A percentile compares a stretch with the other conserved stretches of the same genome.
Evolutionary conservation across 306 rosid species (phyloP).

Genomic region (Adenanthera pavonina): DNA sequence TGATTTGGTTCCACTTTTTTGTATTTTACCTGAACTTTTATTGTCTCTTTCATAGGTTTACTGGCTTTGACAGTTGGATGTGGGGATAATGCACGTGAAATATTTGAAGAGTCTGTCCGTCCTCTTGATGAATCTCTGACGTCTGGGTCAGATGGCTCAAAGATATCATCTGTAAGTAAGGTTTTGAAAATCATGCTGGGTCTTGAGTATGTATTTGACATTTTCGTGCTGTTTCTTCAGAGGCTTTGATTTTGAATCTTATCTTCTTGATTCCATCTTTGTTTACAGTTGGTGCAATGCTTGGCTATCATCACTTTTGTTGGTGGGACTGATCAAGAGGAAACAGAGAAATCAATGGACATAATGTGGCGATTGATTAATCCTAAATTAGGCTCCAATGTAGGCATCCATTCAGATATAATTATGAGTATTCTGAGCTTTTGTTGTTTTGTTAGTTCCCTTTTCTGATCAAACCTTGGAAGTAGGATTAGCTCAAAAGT

Average conservation of each 20-base stretch:
- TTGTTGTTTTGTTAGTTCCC: not conserved
- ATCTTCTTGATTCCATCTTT: slow-evolving; percentile 17
- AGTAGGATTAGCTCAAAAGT: not conserved
- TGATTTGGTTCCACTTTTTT: not conserved
- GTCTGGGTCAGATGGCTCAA: slow-evolving; percentile 56
- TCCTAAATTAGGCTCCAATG: slow-evolving; percentile 72
- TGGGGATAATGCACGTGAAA: slow-evolving; percentile 77
- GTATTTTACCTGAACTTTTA: slow-evolving; percentile 23
- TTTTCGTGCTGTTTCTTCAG: not conserved
- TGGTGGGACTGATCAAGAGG: slow-evolving; percentile 75
- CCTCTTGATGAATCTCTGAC: slow-evolving; percentile 61
- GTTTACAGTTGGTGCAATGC: slow-evolving; percentile 70
- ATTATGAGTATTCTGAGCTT: not conserved
- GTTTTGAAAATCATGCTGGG: slow-evolving; percentile 15
- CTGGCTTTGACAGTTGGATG: slow-evolving; percentile 73
- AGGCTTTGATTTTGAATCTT: not conserved
- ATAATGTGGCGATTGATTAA: slow-evolving; percentile 84
- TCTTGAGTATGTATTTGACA: not conserved
- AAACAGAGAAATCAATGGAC: slow-evolving; percentile 74
- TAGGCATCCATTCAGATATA: slow-evolving; percentile 33
- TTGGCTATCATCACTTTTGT: slow-evolving; percentile 77
- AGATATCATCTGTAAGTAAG: slow-evolving; percentile 54
- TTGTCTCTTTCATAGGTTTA: slow-evolving; percentile 51
- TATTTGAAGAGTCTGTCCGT: slow-evolving; percentile 63
- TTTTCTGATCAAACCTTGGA: slow-evolving; percentile 2